Evolutionary conservation across 306 rosid species (phyloP).

Genomic region (Gastrolobium bilobum): DNA sequence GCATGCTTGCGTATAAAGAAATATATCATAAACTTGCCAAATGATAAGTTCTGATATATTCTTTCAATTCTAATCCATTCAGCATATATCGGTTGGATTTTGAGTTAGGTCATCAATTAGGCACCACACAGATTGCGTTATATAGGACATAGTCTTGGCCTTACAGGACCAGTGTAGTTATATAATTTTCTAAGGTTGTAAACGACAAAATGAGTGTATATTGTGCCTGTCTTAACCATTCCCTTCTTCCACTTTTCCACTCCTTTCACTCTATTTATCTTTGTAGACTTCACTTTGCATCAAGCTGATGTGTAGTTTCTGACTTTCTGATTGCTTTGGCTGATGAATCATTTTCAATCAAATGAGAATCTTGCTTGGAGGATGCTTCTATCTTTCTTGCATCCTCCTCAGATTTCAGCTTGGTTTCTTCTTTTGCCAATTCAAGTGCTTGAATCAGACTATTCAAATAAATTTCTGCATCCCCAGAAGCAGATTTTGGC

Average conservation of each 20-base stretch:
- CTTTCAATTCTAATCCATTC: constrained; percentile 2
- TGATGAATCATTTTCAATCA: constrained; percentile 6
- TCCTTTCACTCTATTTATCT: background rate
- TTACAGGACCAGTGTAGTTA: background rate
- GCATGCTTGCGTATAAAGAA: constrained; percentile 39
- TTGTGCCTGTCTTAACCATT: constrained; percentile 12
- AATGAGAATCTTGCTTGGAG: constrained; percentile 22
- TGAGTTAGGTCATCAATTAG: constrained; percentile 35
- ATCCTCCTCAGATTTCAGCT: constrained; percentile 49
- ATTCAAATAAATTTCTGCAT: constrained; percentile 48
- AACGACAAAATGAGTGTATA: constrained; percentile 8
- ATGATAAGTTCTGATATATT: constrained; percentile 8
- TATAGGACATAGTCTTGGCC: background rate
- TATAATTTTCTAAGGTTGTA: constrained; percentile 17
- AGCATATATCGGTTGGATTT: constrained; percentile 24
- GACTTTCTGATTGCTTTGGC: constrained; percentile 19
- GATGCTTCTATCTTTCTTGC: constrained; percentile 37
- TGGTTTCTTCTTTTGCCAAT: constrained; percentile 51
- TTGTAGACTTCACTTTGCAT: constrained; percentile 30
- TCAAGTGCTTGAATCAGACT: constrained; percentile 68
- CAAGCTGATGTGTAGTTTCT: constrained; percentile 22
- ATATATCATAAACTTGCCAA: background rate
- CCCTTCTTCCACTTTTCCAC: background rate
- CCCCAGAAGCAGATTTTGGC: constrained; percentile 63
- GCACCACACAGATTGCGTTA: background rate